Evolutionary conservation across 2,329 filamentous ascomycete genomes (phyloP).

Genomic region (Ascochyta fabae): DNA sequence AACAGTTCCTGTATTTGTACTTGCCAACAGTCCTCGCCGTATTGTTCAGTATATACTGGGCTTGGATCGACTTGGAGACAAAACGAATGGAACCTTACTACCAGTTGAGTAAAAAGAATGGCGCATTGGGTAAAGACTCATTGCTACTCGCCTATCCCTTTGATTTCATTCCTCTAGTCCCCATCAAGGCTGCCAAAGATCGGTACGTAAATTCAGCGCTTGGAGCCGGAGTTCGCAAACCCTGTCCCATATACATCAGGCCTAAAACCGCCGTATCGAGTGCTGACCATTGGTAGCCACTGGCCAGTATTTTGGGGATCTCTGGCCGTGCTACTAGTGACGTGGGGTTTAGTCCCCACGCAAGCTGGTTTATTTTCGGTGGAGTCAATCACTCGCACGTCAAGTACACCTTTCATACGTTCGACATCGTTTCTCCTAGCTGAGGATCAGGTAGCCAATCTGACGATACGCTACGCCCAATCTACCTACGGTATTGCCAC

Average conservation of each 20-base stretch:
- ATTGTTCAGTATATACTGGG: constrained; percentile 63
- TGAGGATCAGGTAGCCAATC: constrained; percentile 29
- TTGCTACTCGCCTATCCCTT: constrained; percentile 63
- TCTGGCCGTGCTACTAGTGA: constrained; percentile 58
- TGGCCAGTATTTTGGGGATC: constrained; percentile 61
- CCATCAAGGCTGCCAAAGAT: constrained; percentile 48
- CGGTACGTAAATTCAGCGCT: constrained; percentile 22
- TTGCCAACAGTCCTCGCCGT: constrained; percentile 62
- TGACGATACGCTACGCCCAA: constrained; percentile 53
- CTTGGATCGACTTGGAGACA: constrained; percentile 65
- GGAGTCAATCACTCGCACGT: constrained; percentile 31
- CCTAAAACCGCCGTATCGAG: not conserved
- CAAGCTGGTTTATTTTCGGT: constrained; percentile 62
- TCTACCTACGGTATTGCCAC: constrained; percentile 56
- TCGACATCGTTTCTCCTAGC: constrained; percentile 39
- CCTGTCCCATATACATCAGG: no score
- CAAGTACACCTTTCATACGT: constrained; percentile 8
- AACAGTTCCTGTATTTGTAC: constrained; percentile 58
- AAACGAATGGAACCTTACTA: constrained; percentile 68
- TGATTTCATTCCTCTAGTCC: constrained; percentile 55
- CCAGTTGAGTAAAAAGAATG: constrained; percentile 58
- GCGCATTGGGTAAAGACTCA: constrained; percentile 55
- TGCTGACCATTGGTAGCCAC: constrained; percentile 50
- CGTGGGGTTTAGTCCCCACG: constrained; percentile 62
- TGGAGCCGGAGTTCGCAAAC: no score